Base-by-base conservation (phyloP, 1,284 basidiomycete genomes). In the Takashimella koratensis region DNA sequence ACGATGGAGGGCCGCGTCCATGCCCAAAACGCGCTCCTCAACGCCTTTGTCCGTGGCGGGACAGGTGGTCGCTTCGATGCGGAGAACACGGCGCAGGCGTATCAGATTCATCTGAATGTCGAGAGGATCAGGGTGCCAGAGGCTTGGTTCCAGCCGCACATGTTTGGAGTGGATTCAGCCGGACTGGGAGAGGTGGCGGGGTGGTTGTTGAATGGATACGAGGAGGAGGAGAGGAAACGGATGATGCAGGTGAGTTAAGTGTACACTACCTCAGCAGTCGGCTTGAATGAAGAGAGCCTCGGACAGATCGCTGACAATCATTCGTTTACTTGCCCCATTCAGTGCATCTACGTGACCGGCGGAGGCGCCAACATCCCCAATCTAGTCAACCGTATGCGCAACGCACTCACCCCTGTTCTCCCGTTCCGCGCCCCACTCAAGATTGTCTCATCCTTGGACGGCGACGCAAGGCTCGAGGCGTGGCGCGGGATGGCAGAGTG, bases 401-500 rank as follows among this genome's bases (percentile, higher is more conserved):
- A 82, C 39, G 81, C 84, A 16, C 76, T 97, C 16, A 83, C 87
- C 5, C 88, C 90, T 0, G 83, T 92, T 49, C 78, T 96, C 8
- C 87, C 90, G 0, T 88, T 89, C 22, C 86, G 86, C 51, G 86
- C 87, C 75, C 82, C 92, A 3, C 68, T 81, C 3, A 75, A 80
- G 45, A 81, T 90, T 45, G 73, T 80, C 26, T 20, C 90, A 85
- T 2, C 71, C 13, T 43, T 63, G 4, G 62, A 63, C 49, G 65
- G 60, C 4, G 85, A 96, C 71, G 83, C 88, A 2, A 65, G 79
- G 13, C 71, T 86, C 51, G 93, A 96, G 68, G 86, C 93, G 3
- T 98, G 94, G 94, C 81, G 81, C 45, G 95, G 95, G 4, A 96
- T 97, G 90, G 88, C 89, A 3, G 80, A 81, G 54, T 96, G 93